These are phyloP conservation scores for Hygrophila difformis DNA, from an alignment of 257 asterid genomes.

Conservation along the genomic window DNA sequence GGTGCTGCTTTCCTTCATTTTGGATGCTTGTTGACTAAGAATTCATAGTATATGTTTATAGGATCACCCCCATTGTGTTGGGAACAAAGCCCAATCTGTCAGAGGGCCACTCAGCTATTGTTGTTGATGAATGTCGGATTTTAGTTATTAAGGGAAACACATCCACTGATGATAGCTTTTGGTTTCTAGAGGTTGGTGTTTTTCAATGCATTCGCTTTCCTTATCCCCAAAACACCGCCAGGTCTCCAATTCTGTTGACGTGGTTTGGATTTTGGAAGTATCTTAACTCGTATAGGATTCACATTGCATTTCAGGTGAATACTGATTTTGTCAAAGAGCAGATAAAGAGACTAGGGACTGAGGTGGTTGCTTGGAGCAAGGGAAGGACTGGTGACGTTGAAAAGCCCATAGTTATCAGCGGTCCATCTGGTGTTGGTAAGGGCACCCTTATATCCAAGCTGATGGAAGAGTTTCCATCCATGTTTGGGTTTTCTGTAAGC, in stretches of 20 bases:
- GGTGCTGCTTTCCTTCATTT: conserved; percentile 4
- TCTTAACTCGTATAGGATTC: too few relatives aligned
- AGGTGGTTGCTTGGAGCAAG: conserved; percentile 79
- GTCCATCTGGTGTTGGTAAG: conserved; percentile 88
- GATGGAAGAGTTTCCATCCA: conserved; percentile 62
- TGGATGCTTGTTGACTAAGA: background rate
- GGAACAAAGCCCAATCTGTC: conserved; percentile 69
- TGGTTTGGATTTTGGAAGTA: too few relatives aligned
- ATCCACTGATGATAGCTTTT: conserved; percentile 54
- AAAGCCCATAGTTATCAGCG: conserved; percentile 63
- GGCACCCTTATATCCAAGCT: conserved; percentile 61
- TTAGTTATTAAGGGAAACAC: conserved; percentile 53
- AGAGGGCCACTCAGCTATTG: conserved; percentile 52
- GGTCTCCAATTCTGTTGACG: too few relatives aligned
- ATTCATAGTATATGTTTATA: conserved; percentile 22
- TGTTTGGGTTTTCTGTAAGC: conserved; percentile 79
- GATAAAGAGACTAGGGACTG: conserved; percentile 33
- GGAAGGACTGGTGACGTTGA: conserved; percentile 48
- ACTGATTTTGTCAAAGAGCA: conserved; percentile 57
- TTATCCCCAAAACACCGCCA: too few relatives aligned
- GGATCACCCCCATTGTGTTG: conserved; percentile 60
- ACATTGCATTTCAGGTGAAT: conserved; percentile 35
- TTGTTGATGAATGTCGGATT: conserved; percentile 57
- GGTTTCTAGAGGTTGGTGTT: conserved; percentile 88
- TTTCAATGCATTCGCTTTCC: background rate